A percentile compares a stretch with the other conserved stretches of the same genome.
phyloP scores from a whole-genome alignment of 352 stramenopile genomes.

The Blastocystis hominis region DNA sequence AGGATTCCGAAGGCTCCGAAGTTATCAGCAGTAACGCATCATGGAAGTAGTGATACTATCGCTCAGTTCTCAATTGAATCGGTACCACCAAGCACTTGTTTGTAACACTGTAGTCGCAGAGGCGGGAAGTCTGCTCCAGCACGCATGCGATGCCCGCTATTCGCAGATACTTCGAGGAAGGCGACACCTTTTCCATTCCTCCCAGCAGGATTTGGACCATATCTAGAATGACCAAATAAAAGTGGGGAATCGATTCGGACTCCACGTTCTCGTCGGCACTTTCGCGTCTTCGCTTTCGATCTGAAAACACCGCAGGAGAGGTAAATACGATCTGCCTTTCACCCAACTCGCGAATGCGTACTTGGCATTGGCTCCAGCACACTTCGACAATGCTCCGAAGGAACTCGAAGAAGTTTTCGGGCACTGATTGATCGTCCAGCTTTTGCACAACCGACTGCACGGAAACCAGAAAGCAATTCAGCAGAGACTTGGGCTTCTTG shows the following conservation, averaged over 20 bases:
- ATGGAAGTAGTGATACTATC: neutral
- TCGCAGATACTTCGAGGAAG: neutral
- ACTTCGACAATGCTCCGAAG: neutral
- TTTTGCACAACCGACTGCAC: neutral
- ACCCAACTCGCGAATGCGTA: neutral
- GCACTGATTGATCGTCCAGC: neutral
- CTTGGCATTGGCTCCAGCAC: neutral
- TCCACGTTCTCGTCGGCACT: neutral
- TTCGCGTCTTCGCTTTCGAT: neutral
- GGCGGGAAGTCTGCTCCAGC: neutral
- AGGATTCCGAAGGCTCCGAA: neutral
- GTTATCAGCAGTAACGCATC: neutral
- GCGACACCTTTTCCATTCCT: neutral
- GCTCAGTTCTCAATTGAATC: neutral
- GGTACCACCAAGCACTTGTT: neutral
- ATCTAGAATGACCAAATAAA: conserved; percentile 18
- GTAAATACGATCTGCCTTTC: neutral
- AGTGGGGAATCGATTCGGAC: neutral
- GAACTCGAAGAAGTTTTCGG: neutral
- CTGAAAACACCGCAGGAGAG: neutral
- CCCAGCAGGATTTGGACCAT: neutral
- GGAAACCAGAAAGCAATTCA: conserved; percentile 6
- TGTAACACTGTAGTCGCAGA: neutral
- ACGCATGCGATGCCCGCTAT: neutral
- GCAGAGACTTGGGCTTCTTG: neutral